These are phyloP conservation scores for Pseudogymnoascus sp. DNA, from an alignment of 2,329 filamentous ascomycete genomes.

Conservation along the genomic window DNA sequence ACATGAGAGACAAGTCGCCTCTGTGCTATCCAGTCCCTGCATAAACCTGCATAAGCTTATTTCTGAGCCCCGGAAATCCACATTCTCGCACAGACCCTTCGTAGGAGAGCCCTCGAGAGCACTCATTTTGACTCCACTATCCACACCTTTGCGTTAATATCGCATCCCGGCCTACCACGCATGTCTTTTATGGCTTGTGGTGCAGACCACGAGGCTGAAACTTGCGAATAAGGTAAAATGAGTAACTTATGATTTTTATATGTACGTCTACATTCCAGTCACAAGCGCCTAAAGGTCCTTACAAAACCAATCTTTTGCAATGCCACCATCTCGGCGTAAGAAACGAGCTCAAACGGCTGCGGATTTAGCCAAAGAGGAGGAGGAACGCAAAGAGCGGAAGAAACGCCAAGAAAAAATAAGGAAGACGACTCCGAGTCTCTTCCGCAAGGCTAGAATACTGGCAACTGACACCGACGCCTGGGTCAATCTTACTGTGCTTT, in stretches of 20 bases:
- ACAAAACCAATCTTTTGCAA: not conserved
- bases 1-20: not conserved
- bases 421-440: conserved; percentile 17
- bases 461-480: not conserved
- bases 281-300: not conserved
- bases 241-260: not conserved
- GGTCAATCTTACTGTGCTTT: conserved; percentile 10
- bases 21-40: not conserved
- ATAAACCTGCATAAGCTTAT: not conserved
- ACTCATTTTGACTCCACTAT: not conserved
- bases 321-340: conserved; percentile 6
- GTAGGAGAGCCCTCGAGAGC: not conserved
- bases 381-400: conserved; percentile 11
- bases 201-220: not conserved
- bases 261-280: not conserved
- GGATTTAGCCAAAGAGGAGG: not conserved
- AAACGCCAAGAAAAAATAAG: conserved; percentile 17
- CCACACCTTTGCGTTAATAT: not conserved
- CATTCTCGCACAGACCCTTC: not conserved
- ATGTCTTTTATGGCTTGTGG: not conserved
- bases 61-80: not conserved
- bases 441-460: conserved; percentile 9
- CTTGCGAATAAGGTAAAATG: not conserved
- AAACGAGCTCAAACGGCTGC: not conserved
- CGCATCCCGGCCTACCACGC: not conserved